Base-by-base conservation (phyloP, 495 filamentous ascomycete species). In the Parathielavia hyrcaniae region DNA sequence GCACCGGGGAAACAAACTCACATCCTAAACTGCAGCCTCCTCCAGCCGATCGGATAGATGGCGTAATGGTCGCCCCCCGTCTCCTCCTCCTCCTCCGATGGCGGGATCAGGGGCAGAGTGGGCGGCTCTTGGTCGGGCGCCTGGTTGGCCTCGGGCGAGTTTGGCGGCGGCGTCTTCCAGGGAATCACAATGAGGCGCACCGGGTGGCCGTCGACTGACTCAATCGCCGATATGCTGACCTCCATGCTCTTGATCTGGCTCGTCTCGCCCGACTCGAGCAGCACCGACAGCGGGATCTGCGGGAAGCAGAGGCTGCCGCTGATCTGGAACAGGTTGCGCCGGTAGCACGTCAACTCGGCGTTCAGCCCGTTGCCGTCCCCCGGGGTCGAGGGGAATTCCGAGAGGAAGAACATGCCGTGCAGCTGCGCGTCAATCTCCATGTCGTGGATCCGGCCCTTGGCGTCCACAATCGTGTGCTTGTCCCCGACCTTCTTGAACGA, bases 351-450 rank as follows among this genome's bases (percentile, higher is more conserved):
- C 68, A 96, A 70, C 75, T 96, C 91, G 43, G 79, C 77, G 40
- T 90, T 87, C 40, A 88, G 71, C 40, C 79, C 73, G 50, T 80
- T 79, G 47, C 83, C 82, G 60, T 89, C 84, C 54, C 79, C 81
- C 34, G 81, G 76, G 40, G 80, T 79, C 23, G 88, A 82, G 14
- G 89, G 86, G 60, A 91, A 86, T 71, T 96, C 91, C 57, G 90
- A 90, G 22, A 96, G 79, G 68, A 95, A 96, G 73, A 96, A 96
- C 90, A 95, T 96, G 70, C 91, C 91, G 69, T 95, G 90, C 44
- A 96, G 80, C 70, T 95, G 90, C 43, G 90, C 90, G 34, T 87
- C 81, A 22, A 95, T 77, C 53, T 81, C 79, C 44, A 81, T 76
- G 53, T 79, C 73, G 63, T 80, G 76, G 61, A 80, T 75, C 48